Base-by-base conservation (phyloP, 108 stramenopile genomes). In the Parietichytrium sp. region DNA sequence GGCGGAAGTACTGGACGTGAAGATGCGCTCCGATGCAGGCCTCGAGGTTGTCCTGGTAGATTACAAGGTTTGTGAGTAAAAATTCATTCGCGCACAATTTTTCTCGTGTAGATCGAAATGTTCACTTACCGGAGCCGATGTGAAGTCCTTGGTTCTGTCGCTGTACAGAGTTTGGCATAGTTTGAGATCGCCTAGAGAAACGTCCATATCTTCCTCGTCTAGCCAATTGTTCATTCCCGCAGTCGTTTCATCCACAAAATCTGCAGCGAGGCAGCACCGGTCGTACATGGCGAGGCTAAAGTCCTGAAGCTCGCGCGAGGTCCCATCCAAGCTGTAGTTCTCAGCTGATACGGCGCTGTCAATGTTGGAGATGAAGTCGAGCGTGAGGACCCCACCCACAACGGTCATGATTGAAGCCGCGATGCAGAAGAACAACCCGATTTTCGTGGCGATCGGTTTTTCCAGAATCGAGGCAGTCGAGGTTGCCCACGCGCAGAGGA, bases 231-330 rank as follows among this genome's bases (percentile, higher is more conserved):
- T n/a, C n/a, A n/a, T n/a, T n/a, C n/a, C n/a, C n/a, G n/a, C n/a
- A n/a, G n/a, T n/a, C n/a, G n/a, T n/a, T n/a, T n/a, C n/a, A n/a
- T n/a, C n/a, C n/a, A n/a, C 1, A 27, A 23, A 42, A 25, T 42
- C 61, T 10, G 61, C 20, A 16, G 45, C 20, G 42, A 33, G 61
- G 42, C 61, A 72, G 42, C 61, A 72, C 42, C 45, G 61, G 7
- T 72, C 61, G 61, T 72, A 72, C 61, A 72, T 72, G 8, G 61
- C 61, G 45, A 72, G 20, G 33, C 38, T 45, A 38, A 72, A 72
- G 33, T 72, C 61, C 42, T 45, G 61, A 12, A 72, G 42, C 61
- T 72, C 38, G 15, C 61, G 61, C 12, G 61, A n/a, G 10, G 61
- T 25, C 15, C 25, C 45, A 25, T 72, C 45, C 42, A 45, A 33